phyloP scores from a whole-genome alignment of 1,284 basidiomycete species.

The Naganishia albida region DNA sequence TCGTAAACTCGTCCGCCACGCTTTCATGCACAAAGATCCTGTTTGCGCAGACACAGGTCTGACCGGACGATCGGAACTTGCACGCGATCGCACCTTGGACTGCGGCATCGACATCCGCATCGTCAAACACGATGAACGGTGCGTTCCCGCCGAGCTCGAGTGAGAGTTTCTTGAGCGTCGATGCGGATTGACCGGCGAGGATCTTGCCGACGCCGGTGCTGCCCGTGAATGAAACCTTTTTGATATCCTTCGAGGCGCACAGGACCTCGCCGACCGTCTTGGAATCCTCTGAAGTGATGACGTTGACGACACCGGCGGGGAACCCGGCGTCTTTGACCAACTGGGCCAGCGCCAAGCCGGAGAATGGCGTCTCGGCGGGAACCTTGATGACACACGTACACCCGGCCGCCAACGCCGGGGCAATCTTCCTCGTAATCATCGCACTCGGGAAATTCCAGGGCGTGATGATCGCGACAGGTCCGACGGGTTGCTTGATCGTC shows the following conservation, averaged over 20 bases:
- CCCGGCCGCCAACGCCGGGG: constrained; percentile 75
- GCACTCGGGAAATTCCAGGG: constrained; percentile 76
- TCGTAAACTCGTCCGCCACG: constrained; percentile 53
- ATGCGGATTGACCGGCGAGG: constrained; percentile 77
- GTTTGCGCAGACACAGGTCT: constrained; percentile 68
- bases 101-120: constrained; percentile 90
- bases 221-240: constrained; percentile 88
- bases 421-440: constrained; percentile 66
- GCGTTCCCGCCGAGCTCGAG: constrained; percentile 72
- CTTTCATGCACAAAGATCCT: constrained; percentile 75
- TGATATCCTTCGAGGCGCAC: constrained; percentile 41
- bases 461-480: constrained; percentile 56
- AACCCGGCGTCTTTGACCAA: constrained; percentile 83
- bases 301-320: constrained; percentile 92
- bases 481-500: constrained; percentile 92
- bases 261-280: constrained; percentile 45
- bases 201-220: constrained; percentile 89
- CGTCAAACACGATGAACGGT: constrained; percentile 73
- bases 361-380: constrained; percentile 92
- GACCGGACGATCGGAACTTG: constrained; percentile 92
- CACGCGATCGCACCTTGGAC: constrained; percentile 84
- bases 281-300: constrained; percentile 64
- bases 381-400: constrained; percentile 97
- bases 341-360: constrained; percentile 84
- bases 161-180: constrained; percentile 90